Evolutionary conservation across 176 grass and related monocot species (phyloP).

Genomic region (Bothriochloa decipiens): DNA sequence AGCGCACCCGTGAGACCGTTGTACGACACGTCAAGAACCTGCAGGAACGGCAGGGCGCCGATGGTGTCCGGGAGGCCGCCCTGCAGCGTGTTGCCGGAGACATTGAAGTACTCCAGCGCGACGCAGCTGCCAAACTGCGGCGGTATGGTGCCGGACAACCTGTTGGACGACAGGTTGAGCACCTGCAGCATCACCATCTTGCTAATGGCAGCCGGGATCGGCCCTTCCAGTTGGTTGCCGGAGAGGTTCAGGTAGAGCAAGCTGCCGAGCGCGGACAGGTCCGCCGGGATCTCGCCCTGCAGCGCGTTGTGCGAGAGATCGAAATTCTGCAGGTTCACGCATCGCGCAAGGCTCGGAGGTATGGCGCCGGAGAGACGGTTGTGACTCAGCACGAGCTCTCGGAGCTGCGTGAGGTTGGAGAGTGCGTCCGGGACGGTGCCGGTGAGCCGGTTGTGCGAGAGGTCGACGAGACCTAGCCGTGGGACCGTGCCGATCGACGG

Average conservation of each 20-base stretch:
- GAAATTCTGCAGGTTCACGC: conserved; percentile 50
- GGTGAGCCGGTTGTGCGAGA: conserved; percentile 60
- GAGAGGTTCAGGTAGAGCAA: conserved; percentile 82
- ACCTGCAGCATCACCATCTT: conserved; percentile 78
- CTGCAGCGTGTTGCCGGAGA: conserved; percentile 61
- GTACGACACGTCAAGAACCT: conserved; percentile 74
- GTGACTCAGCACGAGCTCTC: conserved; percentile 44
- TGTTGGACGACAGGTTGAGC: conserved; percentile 84
- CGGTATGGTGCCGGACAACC: conserved; percentile 59
- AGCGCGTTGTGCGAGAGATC: conserved; percentile 82
- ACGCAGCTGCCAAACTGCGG: conserved; percentile 71
- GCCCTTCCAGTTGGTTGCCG: conserved; percentile 61
- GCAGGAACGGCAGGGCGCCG: conserved; percentile 67
- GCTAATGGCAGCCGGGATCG: conserved; percentile 67
- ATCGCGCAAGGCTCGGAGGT: conserved; percentile 36
- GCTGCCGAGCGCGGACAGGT: conserved; percentile 54
- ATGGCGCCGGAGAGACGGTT: conserved; percentile 51
- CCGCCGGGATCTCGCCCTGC: conserved; percentile 53
- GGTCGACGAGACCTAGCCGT: conserved; percentile 68
- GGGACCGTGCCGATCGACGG: conserved; percentile 55
- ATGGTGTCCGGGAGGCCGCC: conserved; percentile 63
- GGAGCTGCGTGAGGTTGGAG: conserved; percentile 58
- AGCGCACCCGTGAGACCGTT: conserved; percentile 58
- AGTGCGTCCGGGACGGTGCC: conserved; percentile 49
- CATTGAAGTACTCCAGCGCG: conserved; percentile 78